Base-by-base conservation (phyloP, 108 stramenopile genomes). In the Fistulifera solaris region DNA sequence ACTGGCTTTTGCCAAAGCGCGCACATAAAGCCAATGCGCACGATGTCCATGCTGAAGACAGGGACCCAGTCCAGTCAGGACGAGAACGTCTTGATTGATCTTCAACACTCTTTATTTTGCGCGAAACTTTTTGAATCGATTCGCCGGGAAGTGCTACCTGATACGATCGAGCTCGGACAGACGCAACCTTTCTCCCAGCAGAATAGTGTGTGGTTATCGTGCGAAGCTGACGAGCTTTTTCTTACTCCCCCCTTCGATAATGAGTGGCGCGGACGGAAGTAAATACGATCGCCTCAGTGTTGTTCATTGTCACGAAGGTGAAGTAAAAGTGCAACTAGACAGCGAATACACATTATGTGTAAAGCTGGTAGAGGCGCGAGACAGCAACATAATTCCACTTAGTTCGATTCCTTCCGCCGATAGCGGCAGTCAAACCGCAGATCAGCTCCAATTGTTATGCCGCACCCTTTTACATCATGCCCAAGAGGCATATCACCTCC, bases 41-140 rank as follows among this genome's bases (percentile, higher is more conserved):
- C 15, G n/a, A 14, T 13, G 35, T 44, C 42, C 10, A 52, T 50
- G 17, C 16, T 23, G 23, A 31, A n/a, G 17, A 10, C 41, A 14
- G 35, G 15, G 3, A 27, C 21, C 16, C 43, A 47, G 8, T 14
- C 61, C 1, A 45, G 47, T 22, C 60, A 61, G 1, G 89, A 91
- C 54, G 85, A 86, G 56, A 63, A 68, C 4, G 64, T 87, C 13
- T 68, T 91, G 43, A 71, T 78, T 51, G 65, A 82, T 23, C 71
- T 91, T 46, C 89, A 91, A 47, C 89, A 91, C 65, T 91, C 89
- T 12, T 53, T 91, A 27, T 86, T 86, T 54, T 91, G 89, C 59
- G 85, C 89, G n/a, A 78, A 78, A 38, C 71, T 91, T 11, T 91
- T 91, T 55, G 89, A 91, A 53, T 81, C 82, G 6, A 87, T 91